phyloP scores from a whole-genome alignment of 179 eudicot species.

The Beta corolliflora region DNA sequence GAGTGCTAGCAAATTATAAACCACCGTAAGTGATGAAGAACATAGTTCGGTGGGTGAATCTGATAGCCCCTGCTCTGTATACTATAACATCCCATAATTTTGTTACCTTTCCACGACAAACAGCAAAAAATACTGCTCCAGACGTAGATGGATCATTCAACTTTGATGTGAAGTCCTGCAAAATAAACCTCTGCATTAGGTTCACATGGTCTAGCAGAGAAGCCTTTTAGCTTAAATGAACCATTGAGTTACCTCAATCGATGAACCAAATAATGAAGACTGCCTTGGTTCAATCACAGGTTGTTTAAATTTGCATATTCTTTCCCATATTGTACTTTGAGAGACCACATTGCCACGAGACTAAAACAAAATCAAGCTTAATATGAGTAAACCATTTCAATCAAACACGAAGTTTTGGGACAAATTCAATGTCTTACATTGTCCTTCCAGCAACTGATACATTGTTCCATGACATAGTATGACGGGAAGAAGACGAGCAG shows the following conservation, averaged over 20 bases:
- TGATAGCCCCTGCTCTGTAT: not conserved
- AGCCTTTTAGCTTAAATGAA: not conserved
- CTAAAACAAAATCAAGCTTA: slow-evolving; percentile 40
- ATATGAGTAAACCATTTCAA: slow-evolving; percentile 22
- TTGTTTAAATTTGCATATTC: slow-evolving; percentile 89
- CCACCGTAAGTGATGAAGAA: not conserved
- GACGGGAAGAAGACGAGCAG: slow-evolving; percentile 95
- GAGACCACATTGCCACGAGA: slow-evolving; percentile 43
- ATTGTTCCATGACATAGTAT: slow-evolving; percentile 81
- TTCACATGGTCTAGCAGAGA: not conserved
- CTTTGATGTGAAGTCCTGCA: slow-evolving; percentile 85
- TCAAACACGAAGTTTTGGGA: not conserved
- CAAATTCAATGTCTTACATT: slow-evolving; percentile 47
- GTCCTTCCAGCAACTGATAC: slow-evolving; percentile 83
- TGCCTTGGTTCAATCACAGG: slow-evolving; percentile 98
- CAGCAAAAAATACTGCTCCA: slow-evolving; percentile 96
- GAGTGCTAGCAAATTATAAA: not conserved
- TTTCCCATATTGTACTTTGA: slow-evolving; percentile 87
- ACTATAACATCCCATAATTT: slow-evolving; percentile 9
- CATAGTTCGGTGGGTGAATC: not conserved
- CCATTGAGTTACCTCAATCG: slow-evolving; percentile 68
- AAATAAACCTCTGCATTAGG: slow-evolving; percentile 19
- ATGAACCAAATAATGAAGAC: slow-evolving; percentile 72
- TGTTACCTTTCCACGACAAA: slow-evolving; percentile 96
- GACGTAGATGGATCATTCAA: slow-evolving; percentile 72